phyloP scores from a whole-genome alignment of 495 filamentous ascomycete species.

The Chaetomium cochliodes region DNA sequence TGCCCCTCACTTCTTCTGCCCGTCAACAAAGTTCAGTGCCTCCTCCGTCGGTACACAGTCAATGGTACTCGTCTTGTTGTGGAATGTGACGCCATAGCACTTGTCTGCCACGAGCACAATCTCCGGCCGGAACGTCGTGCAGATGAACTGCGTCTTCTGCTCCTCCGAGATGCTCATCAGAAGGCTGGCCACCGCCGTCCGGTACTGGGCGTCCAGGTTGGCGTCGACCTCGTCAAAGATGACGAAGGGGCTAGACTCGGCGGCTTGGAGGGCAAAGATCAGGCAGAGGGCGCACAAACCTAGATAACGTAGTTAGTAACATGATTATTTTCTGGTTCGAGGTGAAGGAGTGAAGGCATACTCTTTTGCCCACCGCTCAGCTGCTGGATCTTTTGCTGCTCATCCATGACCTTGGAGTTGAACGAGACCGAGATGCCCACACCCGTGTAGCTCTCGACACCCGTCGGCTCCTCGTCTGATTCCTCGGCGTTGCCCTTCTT shows the following conservation, averaged over 20 bases:
- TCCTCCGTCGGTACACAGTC: conserved; percentile 84
- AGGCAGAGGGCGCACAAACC: conserved; percentile 92
- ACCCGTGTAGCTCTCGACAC: conserved; percentile 93
- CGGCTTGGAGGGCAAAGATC: conserved; percentile 98
- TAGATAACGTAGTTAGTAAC: conserved; percentile 33
- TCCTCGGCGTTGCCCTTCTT: conserved; percentile 54
- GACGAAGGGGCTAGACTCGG: conserved; percentile 96
- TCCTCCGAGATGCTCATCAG: conserved; percentile 69
- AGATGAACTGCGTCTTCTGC: conserved; percentile 67
- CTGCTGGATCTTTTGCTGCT: conserved; percentile 97
- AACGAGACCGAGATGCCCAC: conserved; percentile 98
- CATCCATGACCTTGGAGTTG: conserved; percentile 91
- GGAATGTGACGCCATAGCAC: conserved; percentile 94
- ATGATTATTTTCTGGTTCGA: conserved; percentile 27
- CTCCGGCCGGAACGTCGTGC: conserved; percentile 95
- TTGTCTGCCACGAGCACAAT: conserved; percentile 95
- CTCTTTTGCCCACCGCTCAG: conserved; percentile 97
- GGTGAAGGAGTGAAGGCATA: conserved; percentile 42
- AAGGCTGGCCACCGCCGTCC: conserved; percentile 88
- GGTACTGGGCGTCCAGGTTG: conserved; percentile 96
- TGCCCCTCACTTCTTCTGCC: conserved; percentile 42
- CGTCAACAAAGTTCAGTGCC: conserved; percentile 91
- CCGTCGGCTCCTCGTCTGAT: conserved; percentile 63
- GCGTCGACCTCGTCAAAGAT: conserved; percentile 99
- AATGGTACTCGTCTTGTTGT: conserved; percentile 88